Percentiles rank a stretch among this genome's conserved stretches.
phyloP scores from a whole-genome alignment of 2,329 filamentous ascomycete genomes.

The Apiospora koreana region DNA sequence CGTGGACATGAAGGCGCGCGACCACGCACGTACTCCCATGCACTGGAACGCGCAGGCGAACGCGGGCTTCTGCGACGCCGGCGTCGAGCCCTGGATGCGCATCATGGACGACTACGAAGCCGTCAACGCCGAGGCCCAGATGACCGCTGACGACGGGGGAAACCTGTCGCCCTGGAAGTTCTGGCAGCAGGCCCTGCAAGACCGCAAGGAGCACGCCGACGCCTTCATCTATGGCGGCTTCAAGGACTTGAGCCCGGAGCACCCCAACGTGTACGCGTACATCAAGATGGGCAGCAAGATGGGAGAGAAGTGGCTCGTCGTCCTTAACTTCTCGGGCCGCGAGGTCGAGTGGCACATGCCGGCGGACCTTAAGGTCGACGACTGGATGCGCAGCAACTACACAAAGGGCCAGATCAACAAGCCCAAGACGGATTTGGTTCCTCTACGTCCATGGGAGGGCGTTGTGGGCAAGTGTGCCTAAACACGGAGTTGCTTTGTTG shows the following conservation, averaged over 20 bases:
- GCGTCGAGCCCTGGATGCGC: conserved; percentile 60
- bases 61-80: conserved; percentile 61
- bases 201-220: conserved; percentile 57
- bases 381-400: conserved; percentile 27
- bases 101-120: conserved; percentile 53
- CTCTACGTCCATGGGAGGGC: conserved; percentile 30
- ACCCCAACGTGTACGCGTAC: conserved; percentile 27
- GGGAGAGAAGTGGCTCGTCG: conserved; percentile 30
- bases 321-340: conserved; percentile 30
- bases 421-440: conserved; percentile 19
- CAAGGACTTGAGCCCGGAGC: conserved; percentile 31
- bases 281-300: conserved; percentile 23
- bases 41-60: conserved; percentile 60
- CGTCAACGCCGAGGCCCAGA: conserved; percentile 60
- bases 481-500: neutral
- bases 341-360: conserved; percentile 27
- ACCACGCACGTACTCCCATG: conserved; percentile 69
- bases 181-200: conserved; percentile 57
- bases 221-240: conserved; percentile 65
- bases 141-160: conserved; percentile 30
- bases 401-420: conserved; percentile 24
- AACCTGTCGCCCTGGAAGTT: conserved; percentile 57
- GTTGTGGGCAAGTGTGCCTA: conserved; percentile 21
- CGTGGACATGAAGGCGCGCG: conserved; percentile 61
- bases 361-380: conserved; percentile 22